Evolutionary conservation across 1,284 basidiomycete genomes (phyloP).

Genomic region (Vanrija sp.): DNA sequence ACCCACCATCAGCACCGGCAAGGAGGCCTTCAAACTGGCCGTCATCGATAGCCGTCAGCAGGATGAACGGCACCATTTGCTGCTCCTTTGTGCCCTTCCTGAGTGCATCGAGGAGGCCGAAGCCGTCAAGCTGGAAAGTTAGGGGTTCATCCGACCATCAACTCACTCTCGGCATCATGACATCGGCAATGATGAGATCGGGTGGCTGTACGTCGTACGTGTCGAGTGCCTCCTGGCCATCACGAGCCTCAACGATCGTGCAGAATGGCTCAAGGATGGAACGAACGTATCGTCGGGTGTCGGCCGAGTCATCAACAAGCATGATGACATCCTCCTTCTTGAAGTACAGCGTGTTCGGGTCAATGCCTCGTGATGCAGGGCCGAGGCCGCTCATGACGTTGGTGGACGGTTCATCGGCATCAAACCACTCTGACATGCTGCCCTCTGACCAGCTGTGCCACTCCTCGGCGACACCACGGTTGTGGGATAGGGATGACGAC

Average conservation of each 20-base stretch:
- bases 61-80: slow-evolving; percentile 34
- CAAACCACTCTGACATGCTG: slow-evolving; percentile 11
- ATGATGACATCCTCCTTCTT: slow-evolving; percentile 42
- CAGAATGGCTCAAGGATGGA: slow-evolving; percentile 47
- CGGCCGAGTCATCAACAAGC: slow-evolving; percentile 40
- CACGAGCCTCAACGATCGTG: slow-evolving; percentile 46
- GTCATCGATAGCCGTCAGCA: slow-evolving; percentile 41
- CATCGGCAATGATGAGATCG: slow-evolving; percentile 48
- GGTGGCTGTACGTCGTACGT: slow-evolving; percentile 28
- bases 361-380: slow-evolving; percentile 21
- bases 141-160: neutral
- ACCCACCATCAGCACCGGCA: slow-evolving; percentile 15
- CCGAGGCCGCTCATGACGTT: too few species aligned
- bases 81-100: slow-evolving; percentile 18
- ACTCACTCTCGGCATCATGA: slow-evolving; percentile 49
- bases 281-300: slow-evolving; percentile 40
- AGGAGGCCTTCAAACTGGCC: slow-evolving; percentile 41
- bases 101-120: slow-evolving; percentile 29
- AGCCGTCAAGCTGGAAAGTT: slow-evolving; percentile 30
- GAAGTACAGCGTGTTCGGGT: slow-evolving; percentile 42
- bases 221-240: slow-evolving; percentile 48
- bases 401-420: too few species aligned
- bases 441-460: slow-evolving; percentile 17
- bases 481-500: neutral
- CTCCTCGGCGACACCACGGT: slow-evolving; percentile 5